Conservation (phyloP, 768 basidiomycete species). For the Terana coerulea region DNA sequence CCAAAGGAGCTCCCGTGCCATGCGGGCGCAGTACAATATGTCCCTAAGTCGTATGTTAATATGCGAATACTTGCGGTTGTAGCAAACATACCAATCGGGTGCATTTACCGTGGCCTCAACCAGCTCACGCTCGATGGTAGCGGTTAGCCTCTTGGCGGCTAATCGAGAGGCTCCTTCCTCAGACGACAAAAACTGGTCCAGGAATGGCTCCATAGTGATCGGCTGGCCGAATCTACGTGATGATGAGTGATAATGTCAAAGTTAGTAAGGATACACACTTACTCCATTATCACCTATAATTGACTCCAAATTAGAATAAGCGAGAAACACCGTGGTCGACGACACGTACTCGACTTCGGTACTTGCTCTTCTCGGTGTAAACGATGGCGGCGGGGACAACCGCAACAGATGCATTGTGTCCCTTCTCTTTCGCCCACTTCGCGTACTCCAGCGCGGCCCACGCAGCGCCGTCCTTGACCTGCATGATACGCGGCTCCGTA, state of each 20-base stretch:
- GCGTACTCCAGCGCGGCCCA: slow-evolving; percentile 95
- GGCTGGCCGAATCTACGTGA: slow-evolving; percentile 76
- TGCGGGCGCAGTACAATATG: slow-evolving; percentile 82
- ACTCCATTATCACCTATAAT: slow-evolving; percentile 77
- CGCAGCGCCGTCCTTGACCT: slow-evolving; percentile 89
- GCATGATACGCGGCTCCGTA: slow-evolving; percentile 90
- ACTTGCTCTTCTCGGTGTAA: slow-evolving; percentile 95
- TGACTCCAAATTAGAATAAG: too few species aligned
- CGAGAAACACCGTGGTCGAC: too few species aligned
- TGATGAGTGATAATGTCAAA: slow-evolving; percentile 11
- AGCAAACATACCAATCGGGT: slow-evolving; percentile 75
- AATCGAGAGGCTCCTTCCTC: slow-evolving; percentile 65
- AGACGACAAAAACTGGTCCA: slow-evolving; percentile 70
- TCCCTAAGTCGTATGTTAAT: slow-evolving; percentile 57
- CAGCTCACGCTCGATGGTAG: slow-evolving; percentile 65
- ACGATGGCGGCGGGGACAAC: slow-evolving; percentile 87
- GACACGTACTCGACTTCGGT: slow-evolving; percentile 75
- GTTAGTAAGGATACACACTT: slow-evolving; percentile 22
- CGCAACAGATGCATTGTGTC: slow-evolving; percentile 39
- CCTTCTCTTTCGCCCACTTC: slow-evolving; percentile 64
- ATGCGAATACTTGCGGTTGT: too few species aligned
- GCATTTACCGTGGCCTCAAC: slow-evolving; percentile 83
- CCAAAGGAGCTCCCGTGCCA: slow-evolving; percentile 95
- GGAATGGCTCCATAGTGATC: slow-evolving; percentile 70
- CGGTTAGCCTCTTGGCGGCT: slow-evolving; percentile 86